Base-by-base conservation (phyloP, 805 yeast species). In the Nakazawaea anatomiae region DNA sequence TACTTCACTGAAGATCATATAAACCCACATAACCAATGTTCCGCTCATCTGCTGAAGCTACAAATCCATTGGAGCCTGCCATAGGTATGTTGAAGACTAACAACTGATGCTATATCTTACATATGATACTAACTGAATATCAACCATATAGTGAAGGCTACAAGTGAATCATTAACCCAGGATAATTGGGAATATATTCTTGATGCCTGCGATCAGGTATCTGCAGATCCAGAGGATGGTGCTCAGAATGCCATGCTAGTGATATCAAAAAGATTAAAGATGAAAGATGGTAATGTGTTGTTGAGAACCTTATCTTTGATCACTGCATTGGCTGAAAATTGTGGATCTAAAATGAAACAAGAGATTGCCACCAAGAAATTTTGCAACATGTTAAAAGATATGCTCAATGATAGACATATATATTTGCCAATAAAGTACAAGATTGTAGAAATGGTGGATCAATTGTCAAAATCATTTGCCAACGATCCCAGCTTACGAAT, bases 401-500 rank as follows among this genome's bases (percentile, higher is more conserved):
- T 89, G 54, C 70, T 80, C 8, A 70, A 74, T 14, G 87, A 82
- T 57, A 62, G 71, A 7, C 65, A 71, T 39, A 77, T 85, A 34
- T 96, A 91, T 68, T 65, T 71, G 30, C 75, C 81, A 3, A 86
- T 94, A 48, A 88, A 88, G 64, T 64, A 70, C 46, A 77, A 80
- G 46, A 72, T 89, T 4, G 78, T 81, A 10, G 88, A 85, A 60
- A 82, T 85, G 34, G 75, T 90, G 42, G 76, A 74, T 47, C 89
- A 88, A 60, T 72, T 94, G 55, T 66, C 83, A 25, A 68, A 75
- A 39, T 77, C 85, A 3, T 89, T 90, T 65, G 72, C 76, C 50
- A 64, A 66, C 29, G 98, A 94, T 64, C 92, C 94, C 0, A 83
- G 92, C 3, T 74, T 92, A 58, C 75, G 75, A 52, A 83, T 86